A percentile compares a stretch with the other conserved stretches of the same genome.
Conservation (phyloP, 2,329 filamentous ascomycete genomes). For the Aspergillus cejpii region DNA sequence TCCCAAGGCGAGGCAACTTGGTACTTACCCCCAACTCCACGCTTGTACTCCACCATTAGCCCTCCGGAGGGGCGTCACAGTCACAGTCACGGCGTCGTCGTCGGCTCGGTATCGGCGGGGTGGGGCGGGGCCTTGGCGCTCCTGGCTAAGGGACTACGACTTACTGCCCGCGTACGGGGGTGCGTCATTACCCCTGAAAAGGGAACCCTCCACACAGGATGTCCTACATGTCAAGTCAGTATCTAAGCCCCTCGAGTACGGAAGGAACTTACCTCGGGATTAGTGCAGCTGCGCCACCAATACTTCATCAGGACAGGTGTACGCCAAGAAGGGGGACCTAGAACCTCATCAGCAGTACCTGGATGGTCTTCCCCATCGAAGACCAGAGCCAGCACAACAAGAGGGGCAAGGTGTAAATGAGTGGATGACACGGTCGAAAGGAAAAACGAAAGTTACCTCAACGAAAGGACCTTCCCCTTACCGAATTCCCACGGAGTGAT, state of each 20-base stretch:
- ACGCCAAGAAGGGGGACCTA: constrained; percentile 13
- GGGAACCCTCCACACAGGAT: constrained; percentile 10
- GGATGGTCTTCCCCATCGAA: constrained; percentile 7
- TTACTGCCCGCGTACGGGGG: constrained; percentile 14
- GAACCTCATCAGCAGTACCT: constrained; percentile 16
- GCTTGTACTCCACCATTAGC: constrained; percentile 5
- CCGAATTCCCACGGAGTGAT: not conserved
- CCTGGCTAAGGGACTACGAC: constrained; percentile 12
- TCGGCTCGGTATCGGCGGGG: not conserved
- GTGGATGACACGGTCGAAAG: constrained; percentile 6
- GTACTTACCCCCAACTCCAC: constrained; percentile 11
- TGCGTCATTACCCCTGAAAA: constrained; percentile 14
- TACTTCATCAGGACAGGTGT: constrained; percentile 13
- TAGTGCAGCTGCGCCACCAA: constrained; percentile 11
- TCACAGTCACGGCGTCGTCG: not conserved
- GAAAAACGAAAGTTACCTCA: not conserved
- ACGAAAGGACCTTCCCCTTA: not conserved
- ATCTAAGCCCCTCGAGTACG: not conserved
- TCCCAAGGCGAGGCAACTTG: not conserved
- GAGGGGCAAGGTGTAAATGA: constrained; percentile 4
- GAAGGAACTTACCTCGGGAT: constrained; percentile 9
- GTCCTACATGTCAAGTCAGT: constrained; percentile 4
- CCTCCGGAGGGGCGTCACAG: not conserved
- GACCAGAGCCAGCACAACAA: constrained; percentile 9
- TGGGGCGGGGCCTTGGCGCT: constrained; percentile 5